Conservation (phyloP, 768 basidiomycete genomes). For the Lactarius evosmus region DNA sequence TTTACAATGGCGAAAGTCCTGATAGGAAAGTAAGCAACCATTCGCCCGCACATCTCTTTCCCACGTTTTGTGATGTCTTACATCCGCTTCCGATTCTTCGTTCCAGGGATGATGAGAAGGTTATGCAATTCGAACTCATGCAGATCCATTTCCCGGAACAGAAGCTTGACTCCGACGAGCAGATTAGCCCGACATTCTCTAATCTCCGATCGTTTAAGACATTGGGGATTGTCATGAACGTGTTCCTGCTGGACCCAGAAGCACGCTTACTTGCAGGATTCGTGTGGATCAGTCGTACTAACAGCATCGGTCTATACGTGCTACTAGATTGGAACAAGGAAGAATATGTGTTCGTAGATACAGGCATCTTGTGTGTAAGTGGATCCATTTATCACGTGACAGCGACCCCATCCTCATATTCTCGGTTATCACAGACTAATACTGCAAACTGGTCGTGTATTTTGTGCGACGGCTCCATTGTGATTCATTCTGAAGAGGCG, state of each 20-base stretch:
- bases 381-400: slow-evolving; percentile 3
- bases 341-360: slow-evolving; percentile 71
- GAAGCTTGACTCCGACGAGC: slow-evolving; percentile 5
- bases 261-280: slow-evolving; percentile 61
- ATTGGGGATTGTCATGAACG: slow-evolving; percentile 70
- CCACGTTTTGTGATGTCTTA: neutral
- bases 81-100: neutral
- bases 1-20: slow-evolving; percentile 59
- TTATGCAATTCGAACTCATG: slow-evolving; percentile 74
- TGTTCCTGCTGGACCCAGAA: slow-evolving; percentile 67
- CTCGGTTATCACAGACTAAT: slow-evolving; percentile 44
- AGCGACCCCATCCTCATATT: neutral
- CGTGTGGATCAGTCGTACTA: slow-evolving; percentile 57
- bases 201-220: slow-evolving; percentile 62
- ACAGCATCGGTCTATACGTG: slow-evolving; percentile 59
- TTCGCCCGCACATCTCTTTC: neutral
- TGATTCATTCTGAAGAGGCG: slow-evolving; percentile 71
- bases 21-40: slow-evolving; percentile 22
- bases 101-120: slow-evolving; percentile 45
- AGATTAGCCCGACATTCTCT: slow-evolving; percentile 46
- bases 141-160: slow-evolving; percentile 54
- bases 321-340: slow-evolving; percentile 62
- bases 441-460: slow-evolving; percentile 81
- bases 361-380: slow-evolving; percentile 70
- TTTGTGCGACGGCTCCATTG: slow-evolving; percentile 59